These are phyloP conservation scores for Rhipidocladum racemiflorum DNA, from an alignment of 176 grass and related monocot species.

Conservation along the genomic window DNA sequence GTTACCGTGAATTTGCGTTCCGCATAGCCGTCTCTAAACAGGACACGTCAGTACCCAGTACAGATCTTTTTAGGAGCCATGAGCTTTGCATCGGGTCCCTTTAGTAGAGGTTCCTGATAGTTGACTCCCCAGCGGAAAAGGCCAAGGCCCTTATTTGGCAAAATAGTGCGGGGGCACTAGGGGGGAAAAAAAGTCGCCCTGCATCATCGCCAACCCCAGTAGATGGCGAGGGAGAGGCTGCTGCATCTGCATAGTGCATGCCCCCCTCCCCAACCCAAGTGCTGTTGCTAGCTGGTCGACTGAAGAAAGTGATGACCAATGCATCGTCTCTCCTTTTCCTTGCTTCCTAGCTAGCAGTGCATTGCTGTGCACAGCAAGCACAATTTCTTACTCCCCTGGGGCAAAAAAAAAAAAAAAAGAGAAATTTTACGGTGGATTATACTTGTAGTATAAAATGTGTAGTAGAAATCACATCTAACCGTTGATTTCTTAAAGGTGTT, in stretches of 20 bases:
- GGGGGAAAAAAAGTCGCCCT: not conserved
- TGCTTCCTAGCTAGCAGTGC: not conserved
- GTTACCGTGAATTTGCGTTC: slow-evolving; percentile 1
- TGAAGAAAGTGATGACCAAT: slow-evolving; percentile 12
- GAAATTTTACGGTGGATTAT: too few relatives aligned
- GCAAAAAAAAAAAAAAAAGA: too few relatives aligned
- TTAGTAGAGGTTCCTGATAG: slow-evolving; percentile 24
- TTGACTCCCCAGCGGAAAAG: slow-evolving; percentile 37
- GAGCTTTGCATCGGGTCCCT: slow-evolving; percentile 7
- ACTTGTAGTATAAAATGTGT: too few relatives aligned
- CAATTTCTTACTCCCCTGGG: not conserved
- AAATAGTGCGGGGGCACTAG: slow-evolving; percentile 22
- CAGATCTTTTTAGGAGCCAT: not conserved
- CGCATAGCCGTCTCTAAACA: not conserved
- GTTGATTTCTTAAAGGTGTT: too few relatives aligned
- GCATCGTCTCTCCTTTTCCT: not conserved
- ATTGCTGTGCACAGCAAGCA: not conserved
- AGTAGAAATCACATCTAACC: too few relatives aligned
- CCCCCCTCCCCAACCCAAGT: not conserved
- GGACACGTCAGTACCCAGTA: not conserved
- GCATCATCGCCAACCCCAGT: slow-evolving; percentile 9
- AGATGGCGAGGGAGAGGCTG: not conserved
- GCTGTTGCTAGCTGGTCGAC: slow-evolving; percentile 24
- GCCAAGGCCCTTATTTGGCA: slow-evolving; percentile 30
- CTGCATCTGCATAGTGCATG: too few relatives aligned